Conservation (phyloP, 208 protist genomes). For the Trypanosoma scelopori region DNA sequence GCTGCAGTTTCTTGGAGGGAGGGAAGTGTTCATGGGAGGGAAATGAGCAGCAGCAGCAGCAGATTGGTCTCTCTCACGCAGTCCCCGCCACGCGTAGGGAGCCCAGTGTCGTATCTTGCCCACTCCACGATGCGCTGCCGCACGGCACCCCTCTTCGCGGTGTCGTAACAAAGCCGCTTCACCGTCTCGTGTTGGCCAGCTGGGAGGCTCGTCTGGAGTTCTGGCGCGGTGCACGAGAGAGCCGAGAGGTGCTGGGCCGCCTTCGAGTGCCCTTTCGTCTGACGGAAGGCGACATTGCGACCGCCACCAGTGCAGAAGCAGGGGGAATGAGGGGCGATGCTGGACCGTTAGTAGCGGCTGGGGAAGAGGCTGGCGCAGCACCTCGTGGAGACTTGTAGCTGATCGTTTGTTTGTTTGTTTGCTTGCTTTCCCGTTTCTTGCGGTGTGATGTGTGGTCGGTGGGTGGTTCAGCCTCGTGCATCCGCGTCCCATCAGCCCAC, state of each 20-base stretch:
- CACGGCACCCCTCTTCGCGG: conserved; percentile 28
- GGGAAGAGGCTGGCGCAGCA: not conserved
- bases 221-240: conserved; percentile 32
- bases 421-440: not conserved
- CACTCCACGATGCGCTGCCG: conserved; percentile 13
- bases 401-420: conserved; percentile 3
- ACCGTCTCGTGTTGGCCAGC: conserved; percentile 29
- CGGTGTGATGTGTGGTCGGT: not conserved
- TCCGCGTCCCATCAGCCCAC: too few species aligned
- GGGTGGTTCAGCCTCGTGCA: too few species aligned
- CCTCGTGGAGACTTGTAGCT: conserved; percentile 5
- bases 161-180: conserved; percentile 62
- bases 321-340: not conserved
- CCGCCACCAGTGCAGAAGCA: conserved; percentile 9
- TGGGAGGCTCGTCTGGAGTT: conserved; percentile 63
- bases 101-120: conserved; percentile 36
- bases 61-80: not conserved
- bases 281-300: conserved; percentile 20
- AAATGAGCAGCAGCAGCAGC: not conserved
- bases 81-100: not conserved
- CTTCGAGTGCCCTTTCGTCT: conserved; percentile 66
- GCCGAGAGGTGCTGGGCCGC: conserved; percentile 50
- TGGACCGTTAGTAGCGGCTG: not conserved
- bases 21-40: conserved; percentile 21
- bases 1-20: conserved; percentile 54